These are phyloP conservation scores for Penicillium crystallinum DNA, from an alignment of 495 filamentous ascomycete species.

Conservation along the genomic window DNA sequence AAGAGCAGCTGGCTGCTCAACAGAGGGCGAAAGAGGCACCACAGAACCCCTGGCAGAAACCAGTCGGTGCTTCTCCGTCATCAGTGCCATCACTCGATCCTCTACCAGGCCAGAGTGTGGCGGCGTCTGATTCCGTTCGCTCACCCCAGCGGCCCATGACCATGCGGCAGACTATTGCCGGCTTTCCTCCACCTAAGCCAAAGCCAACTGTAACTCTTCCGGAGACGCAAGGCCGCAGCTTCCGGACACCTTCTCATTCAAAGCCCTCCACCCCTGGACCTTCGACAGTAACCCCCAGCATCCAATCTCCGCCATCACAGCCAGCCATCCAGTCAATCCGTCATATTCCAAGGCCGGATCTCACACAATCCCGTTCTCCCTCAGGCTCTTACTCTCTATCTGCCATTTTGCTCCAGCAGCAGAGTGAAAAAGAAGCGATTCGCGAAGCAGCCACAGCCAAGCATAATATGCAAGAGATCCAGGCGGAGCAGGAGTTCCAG, in stretches of 20 bases:
- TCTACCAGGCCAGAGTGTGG: slow-evolving; percentile 19
- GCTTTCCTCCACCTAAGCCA: slow-evolving; percentile 35
- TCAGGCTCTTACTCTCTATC: slow-evolving; percentile 66
- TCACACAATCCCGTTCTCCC: slow-evolving; percentile 34
- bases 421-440: slow-evolving; percentile 75
- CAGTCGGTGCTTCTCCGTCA: slow-evolving; percentile 19
- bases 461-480: slow-evolving; percentile 85
- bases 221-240: slow-evolving; percentile 23
- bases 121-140: slow-evolving; percentile 20
- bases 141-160: slow-evolving; percentile 48
- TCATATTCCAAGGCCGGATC: slow-evolving; percentile 39
- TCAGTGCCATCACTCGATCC: slow-evolving; percentile 13
- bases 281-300: slow-evolving; percentile 14
- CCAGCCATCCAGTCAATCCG: slow-evolving; percentile 47
- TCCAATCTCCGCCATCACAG: slow-evolving; percentile 23
- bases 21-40: slow-evolving; percentile 44
- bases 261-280: slow-evolving; percentile 20
- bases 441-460: slow-evolving; percentile 76
- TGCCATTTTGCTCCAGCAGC: slow-evolving; percentile 86
- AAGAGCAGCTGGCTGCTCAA: slow-evolving; percentile 46
- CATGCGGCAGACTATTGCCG: slow-evolving; percentile 58
- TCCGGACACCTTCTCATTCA: slow-evolving; percentile 17
- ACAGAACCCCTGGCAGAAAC: slow-evolving; percentile 69
- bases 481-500: slow-evolving; percentile 93
- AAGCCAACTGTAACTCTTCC: slow-evolving; percentile 26